Percentiles rank a stretch among this genome's conserved stretches.
These are phyloP conservation scores for Lasiodiplodia sp. DNA, from an alignment of 2,329 filamentous ascomycete species.

Conservation along the genomic window DNA sequence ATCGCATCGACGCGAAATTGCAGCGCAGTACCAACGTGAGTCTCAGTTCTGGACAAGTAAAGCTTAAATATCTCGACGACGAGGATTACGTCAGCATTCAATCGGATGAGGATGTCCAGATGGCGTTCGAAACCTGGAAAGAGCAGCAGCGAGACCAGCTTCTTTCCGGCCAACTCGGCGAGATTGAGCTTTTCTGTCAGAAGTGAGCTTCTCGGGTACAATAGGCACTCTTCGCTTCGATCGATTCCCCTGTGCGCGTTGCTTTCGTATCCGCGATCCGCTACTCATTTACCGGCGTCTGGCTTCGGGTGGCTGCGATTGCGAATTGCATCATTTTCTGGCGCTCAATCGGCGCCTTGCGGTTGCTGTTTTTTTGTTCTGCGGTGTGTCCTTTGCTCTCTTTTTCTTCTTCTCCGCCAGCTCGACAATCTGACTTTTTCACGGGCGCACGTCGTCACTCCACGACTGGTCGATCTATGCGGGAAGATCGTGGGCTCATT, in stretches of 20 bases:
- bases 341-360: slow-evolving; percentile 20
- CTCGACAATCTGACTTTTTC: slow-evolving; percentile 23
- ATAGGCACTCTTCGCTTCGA: slow-evolving; percentile 19
- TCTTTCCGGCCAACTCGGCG: slow-evolving; percentile 73
- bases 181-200: slow-evolving; percentile 71
- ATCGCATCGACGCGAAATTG: slow-evolving; percentile 95
- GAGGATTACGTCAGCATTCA: slow-evolving; percentile 93
- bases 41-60: slow-evolving; percentile 81
- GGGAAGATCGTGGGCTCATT: slow-evolving; percentile 24
- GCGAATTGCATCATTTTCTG: slow-evolving; percentile 20
- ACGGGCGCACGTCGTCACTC: slow-evolving; percentile 23
- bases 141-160: slow-evolving; percentile 72
- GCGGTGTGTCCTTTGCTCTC: slow-evolving; percentile 17
- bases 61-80: slow-evolving; percentile 90
- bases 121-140: slow-evolving; percentile 93
- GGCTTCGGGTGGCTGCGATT: slow-evolving; percentile 9
- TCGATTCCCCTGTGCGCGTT: slow-evolving; percentile 11
- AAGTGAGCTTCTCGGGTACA: slow-evolving; percentile 34
- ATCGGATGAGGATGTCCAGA: slow-evolving; percentile 94
- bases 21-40: slow-evolving; percentile 84
- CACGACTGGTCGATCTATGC: slow-evolving; percentile 14
- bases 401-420: slow-evolving; percentile 19
- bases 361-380: slow-evolving; percentile 12
- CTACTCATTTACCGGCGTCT: slow-evolving; percentile 17
- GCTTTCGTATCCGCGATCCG: not conserved